Evolutionary conservation across 1,139 yeast species (phyloP).

Genomic region (Yamadazyma conglobata): DNA sequence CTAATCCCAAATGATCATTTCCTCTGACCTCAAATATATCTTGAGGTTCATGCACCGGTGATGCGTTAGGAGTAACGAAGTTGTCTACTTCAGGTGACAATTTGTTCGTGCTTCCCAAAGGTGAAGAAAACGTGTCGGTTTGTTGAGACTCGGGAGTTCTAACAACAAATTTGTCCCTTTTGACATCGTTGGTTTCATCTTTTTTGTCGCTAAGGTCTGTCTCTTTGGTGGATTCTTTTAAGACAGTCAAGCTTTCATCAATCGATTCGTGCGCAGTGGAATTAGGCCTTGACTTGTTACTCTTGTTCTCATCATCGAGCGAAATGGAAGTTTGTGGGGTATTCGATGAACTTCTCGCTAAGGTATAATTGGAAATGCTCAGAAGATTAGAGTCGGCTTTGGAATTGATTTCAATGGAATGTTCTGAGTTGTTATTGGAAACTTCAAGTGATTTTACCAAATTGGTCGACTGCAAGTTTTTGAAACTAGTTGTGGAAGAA

Average conservation of each 20-base stretch:
- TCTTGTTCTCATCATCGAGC: constrained; percentile 13
- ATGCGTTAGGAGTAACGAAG: constrained; percentile 7
- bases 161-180: constrained; percentile 1
- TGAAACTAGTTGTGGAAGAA: constrained; percentile 15
- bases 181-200: neutral
- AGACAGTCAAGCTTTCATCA: constrained; percentile 8
- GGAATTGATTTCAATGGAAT: constrained; percentile 8
- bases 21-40: constrained; percentile 1
- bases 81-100: constrained; percentile 6
- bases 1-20: neutral
- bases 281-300: constrained; percentile 9
- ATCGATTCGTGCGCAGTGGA: constrained; percentile 7
- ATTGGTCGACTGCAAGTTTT: constrained; percentile 13
- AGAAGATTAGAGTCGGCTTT: constrained; percentile 23
- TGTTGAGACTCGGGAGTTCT: constrained; percentile 8
- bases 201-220: constrained; percentile 2
- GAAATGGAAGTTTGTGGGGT: constrained; percentile 39
- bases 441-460: constrained; percentile 13
- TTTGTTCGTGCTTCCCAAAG: constrained; percentile 2
- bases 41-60: constrained; percentile 6
- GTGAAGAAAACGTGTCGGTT: constrained; percentile 9
- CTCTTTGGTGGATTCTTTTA: constrained; percentile 8
- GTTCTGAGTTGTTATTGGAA: constrained; percentile 12
- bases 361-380: constrained; percentile 23
- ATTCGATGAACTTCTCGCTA: constrained; percentile 28